Conservation (phyloP, 1,139 yeast species). For the Suhomyces chickasaworum region DNA sequence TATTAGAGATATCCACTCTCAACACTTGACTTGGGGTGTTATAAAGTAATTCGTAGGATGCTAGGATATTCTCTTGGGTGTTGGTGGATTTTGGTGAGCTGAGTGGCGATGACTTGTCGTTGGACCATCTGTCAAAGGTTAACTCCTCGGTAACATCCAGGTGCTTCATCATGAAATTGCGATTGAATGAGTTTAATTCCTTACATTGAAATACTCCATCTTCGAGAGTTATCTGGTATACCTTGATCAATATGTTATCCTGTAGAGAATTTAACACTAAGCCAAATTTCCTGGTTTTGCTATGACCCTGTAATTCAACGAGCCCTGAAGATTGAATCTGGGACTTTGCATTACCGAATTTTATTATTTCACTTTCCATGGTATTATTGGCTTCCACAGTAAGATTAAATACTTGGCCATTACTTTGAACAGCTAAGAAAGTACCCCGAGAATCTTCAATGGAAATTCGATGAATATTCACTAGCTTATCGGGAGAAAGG, state of each 20-base stretch:
- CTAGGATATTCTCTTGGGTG: conserved; percentile 2
- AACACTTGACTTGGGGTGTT: conserved; percentile 9
- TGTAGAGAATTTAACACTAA: conserved; percentile 14
- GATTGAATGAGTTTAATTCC: conserved; percentile 16
- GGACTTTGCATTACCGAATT: background rate
- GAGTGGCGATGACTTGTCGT: background rate
- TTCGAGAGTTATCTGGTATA: conserved; percentile 13
- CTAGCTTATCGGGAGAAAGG: conserved; percentile 2
- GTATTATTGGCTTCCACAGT: conserved; percentile 7
- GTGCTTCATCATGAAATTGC: conserved; percentile 11
- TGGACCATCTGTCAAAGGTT: conserved; percentile 7
- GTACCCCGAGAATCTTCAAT: conserved; percentile 8
- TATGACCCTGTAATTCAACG: background rate
- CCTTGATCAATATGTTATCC: conserved; percentile 14
- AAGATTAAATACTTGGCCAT: conserved; percentile 14
- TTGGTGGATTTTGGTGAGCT: conserved; percentile 5
- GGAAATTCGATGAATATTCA: conserved; percentile 2
- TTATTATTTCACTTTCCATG: conserved; percentile 2
- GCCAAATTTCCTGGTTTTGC: conserved; percentile 9
- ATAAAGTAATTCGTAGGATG: conserved; percentile 13
- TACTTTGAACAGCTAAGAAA: conserved; percentile 15
- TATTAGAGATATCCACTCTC: conserved; percentile 13
- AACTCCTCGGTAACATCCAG: background rate
- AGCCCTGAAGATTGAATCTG: conserved; percentile 7
- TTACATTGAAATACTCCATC: conserved; percentile 11